Evolutionary conservation across 2,329 filamentous ascomycete species (phyloP), one percentile per base, ranked within the genome.

Genomic region (Calonectria henricotiae): DNA sequence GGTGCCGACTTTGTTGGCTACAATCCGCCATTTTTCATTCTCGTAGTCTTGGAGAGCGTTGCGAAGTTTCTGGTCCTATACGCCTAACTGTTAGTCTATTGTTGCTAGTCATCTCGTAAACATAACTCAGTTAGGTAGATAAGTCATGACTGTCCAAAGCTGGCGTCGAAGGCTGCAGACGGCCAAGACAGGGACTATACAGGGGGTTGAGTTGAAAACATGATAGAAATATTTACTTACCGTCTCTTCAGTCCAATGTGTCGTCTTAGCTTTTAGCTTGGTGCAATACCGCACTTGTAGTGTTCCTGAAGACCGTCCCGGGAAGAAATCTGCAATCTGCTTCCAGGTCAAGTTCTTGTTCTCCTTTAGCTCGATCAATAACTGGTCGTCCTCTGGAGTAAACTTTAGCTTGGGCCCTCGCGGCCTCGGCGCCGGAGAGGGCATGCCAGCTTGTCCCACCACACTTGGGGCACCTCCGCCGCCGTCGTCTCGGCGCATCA

Each of bases 331-430:
- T 67, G 95, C 94, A 79, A 98, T 98, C 86, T 98, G 95, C 84
- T 97, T 98, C 95, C 95, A 98, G 5, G 95, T 97, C 80, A 98
- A 86, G 79, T 94, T 95, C 82, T 96, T 97, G 79, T 96, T 95
- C 83, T 98, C 95, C 82, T 98, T 98, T 72, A 98, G 86, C 79
- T 97, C 94, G 67, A 98, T 92, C 65, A 98, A 87, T 58, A 97
- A 85, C 75, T 93, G 91, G 82, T 98, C 95, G 80, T 98, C 95
- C 81, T 97, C 95, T 11, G 94, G 91, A 0, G 95, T 98, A 80
- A 98, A 98, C 83, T 98, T 98, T 76, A 97, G 87, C 84, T 98
- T 98, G 7, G 95, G 95, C 3, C 94, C 94, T 70, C 93, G 90
- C 11, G 95, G 95, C 76, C 93, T 87, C 63, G 92, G 89, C 49